Evolutionary conservation across 768 basidiomycete species (phyloP).

Genomic region (Tylopilus sp.): DNA sequence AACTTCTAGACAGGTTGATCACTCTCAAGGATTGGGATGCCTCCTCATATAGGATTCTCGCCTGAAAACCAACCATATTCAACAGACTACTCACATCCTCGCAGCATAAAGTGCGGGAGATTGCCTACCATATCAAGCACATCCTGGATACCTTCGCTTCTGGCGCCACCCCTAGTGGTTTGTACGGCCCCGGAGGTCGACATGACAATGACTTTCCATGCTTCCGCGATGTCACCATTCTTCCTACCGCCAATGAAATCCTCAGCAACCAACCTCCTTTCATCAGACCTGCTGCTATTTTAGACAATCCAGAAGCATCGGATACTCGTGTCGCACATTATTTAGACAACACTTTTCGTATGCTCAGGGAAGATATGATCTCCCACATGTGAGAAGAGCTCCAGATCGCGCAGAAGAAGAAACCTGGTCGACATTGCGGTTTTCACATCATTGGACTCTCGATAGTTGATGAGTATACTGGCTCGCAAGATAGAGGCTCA

Average conservation of each 20-base stretch:
- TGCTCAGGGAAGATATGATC: slow-evolving; percentile 64
- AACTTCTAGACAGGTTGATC: slow-evolving; percentile 48
- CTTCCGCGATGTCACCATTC: slow-evolving; percentile 57
- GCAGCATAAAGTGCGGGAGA: slow-evolving; percentile 25
- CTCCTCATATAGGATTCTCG: slow-evolving; percentile 38
- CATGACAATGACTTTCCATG: slow-evolving; percentile 68
- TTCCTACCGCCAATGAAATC: slow-evolving; percentile 65
- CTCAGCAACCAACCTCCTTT: slow-evolving; percentile 45
- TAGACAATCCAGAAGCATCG: slow-evolving; percentile 44
- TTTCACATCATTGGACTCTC: slow-evolving; percentile 37
- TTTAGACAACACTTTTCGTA: slow-evolving; percentile 63
- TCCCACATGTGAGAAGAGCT: slow-evolving; percentile 58
- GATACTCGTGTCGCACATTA: slow-evolving; percentile 42
- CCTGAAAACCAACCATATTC: slow-evolving; percentile 31
- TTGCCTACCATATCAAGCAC: slow-evolving; percentile 43
- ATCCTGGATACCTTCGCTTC: slow-evolving; percentile 31
- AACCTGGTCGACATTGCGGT: slow-evolving; percentile 41
- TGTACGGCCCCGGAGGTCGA: slow-evolving; percentile 52
- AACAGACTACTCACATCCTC: slow-evolving; percentile 26
- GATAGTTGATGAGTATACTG: slow-evolving; percentile 38
- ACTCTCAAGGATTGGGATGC: slow-evolving; percentile 34
- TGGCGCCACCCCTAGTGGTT: slow-evolving; percentile 17
- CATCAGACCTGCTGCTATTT: slow-evolving; percentile 42
- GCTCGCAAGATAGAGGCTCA: slow-evolving; percentile 24
- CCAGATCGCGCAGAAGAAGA: slow-evolving; percentile 40